Evolutionary conservation across 768 basidiomycete species (phyloP), one percentile per base, ranked within the genome.

Genomic region (Trametes cinnabarina): DNA sequence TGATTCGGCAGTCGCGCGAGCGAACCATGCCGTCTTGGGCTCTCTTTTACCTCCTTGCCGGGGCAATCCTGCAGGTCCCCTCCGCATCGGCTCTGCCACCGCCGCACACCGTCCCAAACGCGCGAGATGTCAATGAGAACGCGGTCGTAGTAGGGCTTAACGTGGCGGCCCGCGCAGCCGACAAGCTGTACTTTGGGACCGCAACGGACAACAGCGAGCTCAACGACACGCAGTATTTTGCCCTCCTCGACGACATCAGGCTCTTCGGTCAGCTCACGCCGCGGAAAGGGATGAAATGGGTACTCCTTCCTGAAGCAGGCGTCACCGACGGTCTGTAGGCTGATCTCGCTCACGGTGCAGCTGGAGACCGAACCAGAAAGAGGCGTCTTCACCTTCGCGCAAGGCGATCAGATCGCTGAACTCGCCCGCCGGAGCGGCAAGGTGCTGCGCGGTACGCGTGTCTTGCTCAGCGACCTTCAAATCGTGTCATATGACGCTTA

Each of bases 221-320:
- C 34, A 70, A 64, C 7, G 73, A 80, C 52, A 55, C 63, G 0
- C 47, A 73, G 5, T 79, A 78, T 60, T 64, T 69, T 20, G 68
- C 71, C 4, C 71, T 74, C 40, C 72, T 79, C 15, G 68, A 66
- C 54, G 68, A 77, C 63, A 69, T 55, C 60, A 62, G 65, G 20
- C 65, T 72, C 57, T 78, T 78, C 61, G 77, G 70, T 14, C 78
- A 79, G 63, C 67, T 82, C 52, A 82, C 80, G 1, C 73, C 80
- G 14, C 79, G 70, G 17, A 81, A 81, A 56, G 76, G 72, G 47
- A 80, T 82, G 80, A 83, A 83, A 78, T 82, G 81, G 80, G 81
- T 32, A 32, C 30, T n/a, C n/a, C n/a, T n/a, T n/a, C n/a, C n/a
- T n/a, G n/a, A n/a, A n/a, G n/a, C n/a, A n/a, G n/a, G n/a, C n/a